Conservation (phyloP, 2,329 filamentous ascomycete genomes). For the Cordyceps cateniannulata region DNA sequence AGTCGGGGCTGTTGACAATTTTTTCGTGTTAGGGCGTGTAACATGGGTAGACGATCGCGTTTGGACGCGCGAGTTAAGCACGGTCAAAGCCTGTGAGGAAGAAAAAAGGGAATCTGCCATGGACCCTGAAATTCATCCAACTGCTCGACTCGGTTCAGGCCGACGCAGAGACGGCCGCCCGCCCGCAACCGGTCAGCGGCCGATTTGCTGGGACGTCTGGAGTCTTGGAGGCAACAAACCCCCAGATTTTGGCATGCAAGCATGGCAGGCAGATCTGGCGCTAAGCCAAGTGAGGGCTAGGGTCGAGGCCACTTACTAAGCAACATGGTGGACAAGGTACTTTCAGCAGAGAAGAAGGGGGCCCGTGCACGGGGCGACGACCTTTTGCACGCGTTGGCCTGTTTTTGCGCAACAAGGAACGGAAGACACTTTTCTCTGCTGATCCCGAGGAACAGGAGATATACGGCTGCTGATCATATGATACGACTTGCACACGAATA, state of each 20-base stretch:
- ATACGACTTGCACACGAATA: not conserved
- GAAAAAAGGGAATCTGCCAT: not conserved
- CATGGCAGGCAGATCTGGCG: not conserved
- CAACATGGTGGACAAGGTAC: not conserved
- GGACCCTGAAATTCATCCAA: not conserved
- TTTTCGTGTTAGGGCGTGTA: not conserved
- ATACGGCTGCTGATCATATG: not conserved
- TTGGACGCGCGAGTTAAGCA: not conserved
- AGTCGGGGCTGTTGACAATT: too few species aligned
- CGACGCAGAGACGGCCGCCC: not conserved
- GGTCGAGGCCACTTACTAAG: not conserved
- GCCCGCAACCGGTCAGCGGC: not conserved
- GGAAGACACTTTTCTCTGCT: not conserved
- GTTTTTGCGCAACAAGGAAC: constrained; percentile 5
- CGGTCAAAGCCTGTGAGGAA: not conserved
- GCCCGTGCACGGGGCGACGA: constrained; percentile 7
- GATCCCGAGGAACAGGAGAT: not conserved
- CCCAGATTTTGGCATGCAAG: not conserved
- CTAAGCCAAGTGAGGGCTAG: not conserved
- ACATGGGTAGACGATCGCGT: not conserved
- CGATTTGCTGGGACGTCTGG: not conserved
- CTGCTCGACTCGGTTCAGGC: not conserved
- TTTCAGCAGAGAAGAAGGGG: not conserved
- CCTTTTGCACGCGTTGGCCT: constrained; percentile 9
- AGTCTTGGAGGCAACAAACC: not conserved